Evolutionary conservation across 116 monocot species (phyloP).

Genomic region (Posidonia oceanica): DNA sequence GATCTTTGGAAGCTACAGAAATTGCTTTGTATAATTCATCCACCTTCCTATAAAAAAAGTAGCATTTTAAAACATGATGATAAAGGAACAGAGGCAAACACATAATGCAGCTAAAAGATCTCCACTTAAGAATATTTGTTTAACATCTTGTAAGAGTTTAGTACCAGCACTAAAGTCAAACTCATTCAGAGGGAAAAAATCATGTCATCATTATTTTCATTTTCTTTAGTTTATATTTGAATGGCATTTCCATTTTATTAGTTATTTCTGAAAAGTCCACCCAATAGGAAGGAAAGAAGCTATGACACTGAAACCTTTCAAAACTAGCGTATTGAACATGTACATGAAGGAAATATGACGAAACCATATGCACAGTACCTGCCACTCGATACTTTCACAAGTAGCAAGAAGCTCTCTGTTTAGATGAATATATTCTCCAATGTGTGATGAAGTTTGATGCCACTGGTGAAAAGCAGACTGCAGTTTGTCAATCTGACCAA

Average conservation of each 20-base stretch:
- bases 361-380: slow-evolving; percentile 28
- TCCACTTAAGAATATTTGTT: background rate
- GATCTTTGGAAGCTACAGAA: slow-evolving; percentile 74
- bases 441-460: slow-evolving; percentile 43
- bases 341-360: background rate
- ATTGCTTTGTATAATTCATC: slow-evolving; percentile 92
- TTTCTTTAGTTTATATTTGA: too few species aligned
- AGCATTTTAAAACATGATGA: background rate
- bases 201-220: too few species aligned
- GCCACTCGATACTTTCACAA: slow-evolving; percentile 94
- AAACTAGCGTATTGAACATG: too few species aligned
- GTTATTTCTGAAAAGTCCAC: too few species aligned
- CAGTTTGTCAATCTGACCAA: slow-evolving; percentile 70
- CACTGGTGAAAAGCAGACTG: slow-evolving; percentile 62
- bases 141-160: too few species aligned
- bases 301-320: too few species aligned
- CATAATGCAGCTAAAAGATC: background rate
- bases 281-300: too few species aligned
- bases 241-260: too few species aligned
- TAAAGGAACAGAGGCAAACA: background rate
- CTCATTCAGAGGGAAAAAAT: too few species aligned
- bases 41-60: slow-evolving; percentile 53
- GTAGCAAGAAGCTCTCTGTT: slow-evolving; percentile 68
- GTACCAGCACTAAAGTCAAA: too few species aligned
- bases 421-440: slow-evolving; percentile 64